A percentile compares a stretch with the other conserved stretches of the same genome.
Evolutionary conservation across 495 filamentous ascomycete genomes (phyloP).

Genomic region (Penicillium antarcticum): DNA sequence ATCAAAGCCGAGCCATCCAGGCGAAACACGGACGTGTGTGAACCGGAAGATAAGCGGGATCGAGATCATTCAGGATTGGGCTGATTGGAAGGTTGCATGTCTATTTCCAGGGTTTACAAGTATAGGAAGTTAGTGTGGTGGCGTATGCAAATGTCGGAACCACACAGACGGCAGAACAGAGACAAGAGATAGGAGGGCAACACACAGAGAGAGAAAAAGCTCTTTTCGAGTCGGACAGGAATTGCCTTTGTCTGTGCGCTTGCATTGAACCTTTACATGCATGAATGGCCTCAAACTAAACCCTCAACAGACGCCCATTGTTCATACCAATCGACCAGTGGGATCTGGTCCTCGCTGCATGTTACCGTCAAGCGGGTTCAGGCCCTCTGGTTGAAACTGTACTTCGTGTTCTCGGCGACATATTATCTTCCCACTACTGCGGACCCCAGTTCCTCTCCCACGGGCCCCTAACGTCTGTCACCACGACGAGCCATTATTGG

Average conservation of each 20-base stretch:
- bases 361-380: conserved; percentile 9
- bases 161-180: too few species aligned
- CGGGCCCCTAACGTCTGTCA: conserved; percentile 9
- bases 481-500: conserved; percentile 1
- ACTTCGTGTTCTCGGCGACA: neutral
- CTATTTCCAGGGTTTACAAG: too few species aligned
- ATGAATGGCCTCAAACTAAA: conserved; percentile 15
- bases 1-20: conserved; percentile 4
- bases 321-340: conserved; percentile 11
- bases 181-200: neutral
- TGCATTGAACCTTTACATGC: conserved; percentile 6
- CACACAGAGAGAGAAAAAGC: neutral
- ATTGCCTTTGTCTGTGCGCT: conserved; percentile 20
- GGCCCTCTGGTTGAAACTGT: neutral
- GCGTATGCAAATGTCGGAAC: too few species aligned
- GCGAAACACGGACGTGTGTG: neutral
- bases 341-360: conserved; percentile 14
- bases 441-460: neutral
- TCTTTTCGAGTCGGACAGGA: neutral
- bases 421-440: neutral
- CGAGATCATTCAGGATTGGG: too few species aligned
- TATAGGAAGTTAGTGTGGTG: too few species aligned
- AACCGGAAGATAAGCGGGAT: neutral
- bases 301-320: neutral
- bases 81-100: too few species aligned